phyloP scores from a whole-genome alignment of 75 land plant species.

The Pseudotsuga menziesii region DNA sequence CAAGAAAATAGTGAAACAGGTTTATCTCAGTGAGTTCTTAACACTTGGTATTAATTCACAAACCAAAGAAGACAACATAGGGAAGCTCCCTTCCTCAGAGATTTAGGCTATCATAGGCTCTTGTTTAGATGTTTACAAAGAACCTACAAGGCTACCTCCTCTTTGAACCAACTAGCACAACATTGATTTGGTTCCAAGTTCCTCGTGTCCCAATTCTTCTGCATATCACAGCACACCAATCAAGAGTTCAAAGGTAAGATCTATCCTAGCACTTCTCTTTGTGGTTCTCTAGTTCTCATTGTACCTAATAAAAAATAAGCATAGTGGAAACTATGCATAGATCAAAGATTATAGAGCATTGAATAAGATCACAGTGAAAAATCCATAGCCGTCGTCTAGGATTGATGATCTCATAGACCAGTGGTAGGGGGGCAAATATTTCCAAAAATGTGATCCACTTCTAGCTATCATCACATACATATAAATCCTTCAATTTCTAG shows the following conservation, averaged over 20 bases:
- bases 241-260: background rate
- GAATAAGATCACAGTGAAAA: background rate
- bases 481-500: background rate
- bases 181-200: background rate
- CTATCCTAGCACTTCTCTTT: background rate
- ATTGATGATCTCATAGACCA: too few relatives aligned
- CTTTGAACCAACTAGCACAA: background rate
- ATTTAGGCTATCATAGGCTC: background rate
- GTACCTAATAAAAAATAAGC: background rate
- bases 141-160: background rate
- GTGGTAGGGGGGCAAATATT: too few relatives aligned
- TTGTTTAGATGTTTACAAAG: background rate
- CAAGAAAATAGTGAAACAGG: background rate
- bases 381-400: too few relatives aligned
- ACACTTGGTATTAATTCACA: background rate
- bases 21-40: background rate
- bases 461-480: too few relatives aligned
- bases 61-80: background rate
- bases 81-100: background rate
- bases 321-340: background rate
- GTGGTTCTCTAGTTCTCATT: background rate
- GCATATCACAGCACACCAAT: background rate
- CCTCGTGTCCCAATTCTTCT: background rate
- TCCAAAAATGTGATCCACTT: too few relatives aligned
- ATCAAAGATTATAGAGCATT: background rate